phyloP scores from a whole-genome alignment of 805 yeast species.

The Lipomyces chichibuensis region DNA sequence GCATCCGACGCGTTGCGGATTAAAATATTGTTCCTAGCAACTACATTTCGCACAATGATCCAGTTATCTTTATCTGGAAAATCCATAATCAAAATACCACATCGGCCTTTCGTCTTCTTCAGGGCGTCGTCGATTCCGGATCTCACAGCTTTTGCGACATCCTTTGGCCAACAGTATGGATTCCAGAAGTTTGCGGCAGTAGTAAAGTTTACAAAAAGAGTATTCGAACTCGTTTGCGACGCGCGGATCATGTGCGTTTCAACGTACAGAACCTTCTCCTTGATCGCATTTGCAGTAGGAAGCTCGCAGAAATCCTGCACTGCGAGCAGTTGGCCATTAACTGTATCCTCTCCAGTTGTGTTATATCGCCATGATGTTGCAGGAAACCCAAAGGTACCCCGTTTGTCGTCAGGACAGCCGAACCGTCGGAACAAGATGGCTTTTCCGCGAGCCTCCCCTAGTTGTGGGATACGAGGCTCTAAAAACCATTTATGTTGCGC shows the following conservation, averaged over 20 bases:
- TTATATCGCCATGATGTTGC: conserved; percentile 71
- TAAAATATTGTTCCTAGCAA: conserved; percentile 44
- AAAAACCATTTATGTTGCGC: conserved; percentile 64
- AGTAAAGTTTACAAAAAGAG: conserved; percentile 70
- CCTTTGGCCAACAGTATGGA: conserved; percentile 73
- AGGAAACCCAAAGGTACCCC: conserved; percentile 60
- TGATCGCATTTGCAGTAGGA: conserved; percentile 54
- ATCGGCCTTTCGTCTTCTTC: conserved; percentile 41
- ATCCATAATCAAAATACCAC: conserved; percentile 70
- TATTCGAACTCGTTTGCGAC: conserved; percentile 50
- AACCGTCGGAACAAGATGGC: conserved; percentile 69
- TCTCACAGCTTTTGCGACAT: conserved; percentile 58
- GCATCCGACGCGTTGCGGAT: not conserved
- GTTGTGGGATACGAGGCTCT: conserved; percentile 56
- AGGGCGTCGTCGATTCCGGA: conserved; percentile 28
- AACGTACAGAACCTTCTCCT: conserved; percentile 60
- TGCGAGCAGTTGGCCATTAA: conserved; percentile 44
- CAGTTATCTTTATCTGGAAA: conserved; percentile 66
- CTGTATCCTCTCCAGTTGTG: conserved; percentile 67
- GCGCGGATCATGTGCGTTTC: conserved; percentile 61
- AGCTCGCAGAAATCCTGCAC: conserved; percentile 80
- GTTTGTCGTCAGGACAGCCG: conserved; percentile 25
- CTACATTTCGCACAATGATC: conserved; percentile 55
- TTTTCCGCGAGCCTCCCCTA: conserved; percentile 70
- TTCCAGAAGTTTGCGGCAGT: conserved; percentile 74